These are phyloP conservation scores for Capsicum pubescens DNA, from an alignment of 257 asterid species.

Conservation along the genomic window DNA sequence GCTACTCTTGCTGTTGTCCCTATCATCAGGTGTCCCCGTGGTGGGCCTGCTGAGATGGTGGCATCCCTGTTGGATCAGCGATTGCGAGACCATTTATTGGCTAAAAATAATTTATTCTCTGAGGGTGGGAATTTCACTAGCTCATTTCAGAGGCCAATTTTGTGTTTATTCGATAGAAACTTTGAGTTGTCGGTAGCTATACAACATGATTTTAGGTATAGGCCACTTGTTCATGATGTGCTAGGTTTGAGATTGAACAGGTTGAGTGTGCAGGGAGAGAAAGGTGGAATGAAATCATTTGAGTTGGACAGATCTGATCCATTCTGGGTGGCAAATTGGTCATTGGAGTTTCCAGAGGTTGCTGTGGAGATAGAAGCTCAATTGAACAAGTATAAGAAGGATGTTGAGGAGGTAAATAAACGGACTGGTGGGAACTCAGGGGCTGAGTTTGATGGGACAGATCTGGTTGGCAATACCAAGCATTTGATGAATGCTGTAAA, in stretches of 20 bases:
- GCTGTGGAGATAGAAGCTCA: conserved; percentile 91
- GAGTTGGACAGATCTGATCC: conserved; percentile 82
- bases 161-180: conserved; percentile 90
- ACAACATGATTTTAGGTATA: conserved; percentile 95
- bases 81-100: conserved; percentile 84
- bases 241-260: conserved; percentile 93
- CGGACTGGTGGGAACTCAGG: conserved; percentile 85
- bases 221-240: conserved; percentile 94
- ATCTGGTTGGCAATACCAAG: conserved; percentile 85
- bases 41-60: conserved; percentile 99
- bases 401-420: conserved; percentile 90
- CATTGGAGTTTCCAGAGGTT: conserved; percentile 85
- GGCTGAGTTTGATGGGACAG: conserved; percentile 88
- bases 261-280: conserved; percentile 86
- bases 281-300: conserved; percentile 79
- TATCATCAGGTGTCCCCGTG: conserved; percentile 89
- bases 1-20: conserved; percentile 99
- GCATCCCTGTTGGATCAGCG: conserved; percentile 90
- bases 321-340: conserved; percentile 86
- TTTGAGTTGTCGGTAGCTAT: conserved; percentile 89
- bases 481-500: conserved; percentile 95
- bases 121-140: conserved; percentile 80
- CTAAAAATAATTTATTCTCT: conserved; percentile 80
- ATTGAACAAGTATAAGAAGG: conserved; percentile 79
- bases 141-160: conserved; percentile 92